Evolutionary conservation across 2,329 filamentous ascomycete genomes (phyloP).

Genomic region (Plenodomus lindquistii): DNA sequence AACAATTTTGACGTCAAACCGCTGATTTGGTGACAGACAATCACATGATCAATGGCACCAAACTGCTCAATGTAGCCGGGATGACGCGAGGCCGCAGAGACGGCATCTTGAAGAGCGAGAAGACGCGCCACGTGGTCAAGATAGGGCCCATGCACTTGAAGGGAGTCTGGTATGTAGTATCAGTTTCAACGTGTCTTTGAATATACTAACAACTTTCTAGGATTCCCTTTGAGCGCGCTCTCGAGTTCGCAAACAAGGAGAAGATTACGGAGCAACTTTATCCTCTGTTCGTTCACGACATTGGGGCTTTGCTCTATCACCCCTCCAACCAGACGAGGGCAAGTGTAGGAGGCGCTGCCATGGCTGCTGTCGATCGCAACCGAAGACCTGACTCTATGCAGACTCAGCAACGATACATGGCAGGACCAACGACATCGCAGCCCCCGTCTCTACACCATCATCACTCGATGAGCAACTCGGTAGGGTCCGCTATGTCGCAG

Average conservation of each 20-base stretch:
- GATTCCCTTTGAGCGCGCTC: constrained; percentile 97
- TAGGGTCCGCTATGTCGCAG: constrained; percentile 66
- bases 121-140: constrained; percentile 94
- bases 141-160: constrained; percentile 99
- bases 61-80: constrained; percentile 92
- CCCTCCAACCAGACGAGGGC: constrained; percentile 83
- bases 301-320: constrained; percentile 90
- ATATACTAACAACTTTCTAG: constrained; percentile 52
- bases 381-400: constrained; percentile 46
- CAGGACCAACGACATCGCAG: constrained; percentile 61
- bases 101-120: constrained; percentile 97
- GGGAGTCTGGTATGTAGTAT: constrained; percentile 55
- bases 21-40: constrained; percentile 66
- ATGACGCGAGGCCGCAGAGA: constrained; percentile 97
- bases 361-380: constrained; percentile 74
- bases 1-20: neutral
- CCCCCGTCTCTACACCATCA: constrained; percentile 74
- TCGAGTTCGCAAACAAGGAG: constrained; percentile 99
- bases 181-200: neutral
- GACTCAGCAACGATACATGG: constrained; percentile 57
- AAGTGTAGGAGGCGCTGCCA: constrained; percentile 69
- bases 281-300: constrained; percentile 96
- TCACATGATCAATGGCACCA: constrained; percentile 99
- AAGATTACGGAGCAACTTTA: constrained; percentile 97
- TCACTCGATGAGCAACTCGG: constrained; percentile 66